Conservation (phyloP, 441 rosid species). For the Pelargonium australe region DNA sequence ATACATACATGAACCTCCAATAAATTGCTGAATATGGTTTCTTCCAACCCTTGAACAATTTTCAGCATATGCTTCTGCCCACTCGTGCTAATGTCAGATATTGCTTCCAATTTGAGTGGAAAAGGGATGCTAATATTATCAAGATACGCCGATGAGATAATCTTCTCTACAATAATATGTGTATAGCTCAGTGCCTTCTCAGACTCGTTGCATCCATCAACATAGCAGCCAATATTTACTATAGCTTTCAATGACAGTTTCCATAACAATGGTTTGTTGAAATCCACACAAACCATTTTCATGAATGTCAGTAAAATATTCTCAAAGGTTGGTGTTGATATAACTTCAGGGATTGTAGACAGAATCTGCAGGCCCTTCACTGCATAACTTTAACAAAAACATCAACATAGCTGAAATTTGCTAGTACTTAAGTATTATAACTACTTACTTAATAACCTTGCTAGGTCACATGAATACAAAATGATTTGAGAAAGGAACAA, state of each 20-base stretch:
- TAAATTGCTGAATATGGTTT: conserved; percentile 47
- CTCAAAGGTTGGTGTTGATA: conserved; percentile 54
- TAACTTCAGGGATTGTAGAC: conserved; percentile 51
- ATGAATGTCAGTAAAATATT: conserved; percentile 48
- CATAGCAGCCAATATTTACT: conserved; percentile 56
- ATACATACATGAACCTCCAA: conserved; percentile 61
- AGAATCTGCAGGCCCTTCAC: conserved; percentile 78
- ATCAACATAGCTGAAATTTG: conserved; percentile 6
- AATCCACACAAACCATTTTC: conserved; percentile 45
- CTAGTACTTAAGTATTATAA: neutral
- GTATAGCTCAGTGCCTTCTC: conserved; percentile 55
- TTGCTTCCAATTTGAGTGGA: conserved; percentile 52
- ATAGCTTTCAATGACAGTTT: conserved; percentile 65
- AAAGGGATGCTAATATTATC: conserved; percentile 43
- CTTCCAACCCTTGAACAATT: conserved; percentile 54
- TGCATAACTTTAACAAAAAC: conserved; percentile 27
- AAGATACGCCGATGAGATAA: conserved; percentile 41
- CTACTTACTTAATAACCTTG: neutral
- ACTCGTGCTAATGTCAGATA: conserved; percentile 53
- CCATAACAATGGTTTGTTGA: conserved; percentile 45
- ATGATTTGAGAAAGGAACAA: neutral
- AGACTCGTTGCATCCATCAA: conserved; percentile 41
- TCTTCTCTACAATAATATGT: conserved; percentile 48
- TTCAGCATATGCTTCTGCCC: conserved; percentile 53
- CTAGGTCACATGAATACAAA: no score